Conservation (phyloP, 1,284 basidiomycete species). For the Thecaphora frezii region DNA sequence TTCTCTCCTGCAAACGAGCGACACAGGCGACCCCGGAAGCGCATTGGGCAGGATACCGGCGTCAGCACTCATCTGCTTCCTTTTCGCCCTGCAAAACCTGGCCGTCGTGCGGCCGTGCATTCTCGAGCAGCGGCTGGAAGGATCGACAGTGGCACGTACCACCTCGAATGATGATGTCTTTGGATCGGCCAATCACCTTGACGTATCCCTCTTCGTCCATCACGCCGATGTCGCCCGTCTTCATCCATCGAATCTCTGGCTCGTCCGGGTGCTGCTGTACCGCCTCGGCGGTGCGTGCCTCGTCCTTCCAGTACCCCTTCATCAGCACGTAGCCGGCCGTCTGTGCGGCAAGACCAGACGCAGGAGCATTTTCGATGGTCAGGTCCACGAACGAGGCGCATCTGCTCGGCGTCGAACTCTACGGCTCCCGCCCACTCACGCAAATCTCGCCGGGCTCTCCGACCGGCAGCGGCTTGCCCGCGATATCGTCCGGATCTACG, state of each 20-base stretch:
- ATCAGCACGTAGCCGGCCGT: conserved; percentile 76
- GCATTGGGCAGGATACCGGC: no score
- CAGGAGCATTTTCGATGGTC: no score
- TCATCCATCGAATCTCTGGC: conserved; percentile 72
- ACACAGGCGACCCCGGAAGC: no score
- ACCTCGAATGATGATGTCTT: conserved; percentile 84
- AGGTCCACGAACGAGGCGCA: no score
- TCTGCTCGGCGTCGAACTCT: no score
- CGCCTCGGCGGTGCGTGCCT: conserved; percentile 69
- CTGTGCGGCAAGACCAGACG: conserved; percentile 9
- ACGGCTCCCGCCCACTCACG: conserved; percentile 11
- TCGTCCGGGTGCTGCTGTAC: conserved; percentile 64
- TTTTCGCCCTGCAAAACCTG: no score
- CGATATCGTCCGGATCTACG: conserved; percentile 65
- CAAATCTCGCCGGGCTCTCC: conserved; percentile 71
- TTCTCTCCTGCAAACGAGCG: conserved; percentile 21
- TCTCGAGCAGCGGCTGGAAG: no score
- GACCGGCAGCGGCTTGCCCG: conserved; percentile 47
- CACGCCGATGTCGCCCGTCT: conserved; percentile 79
- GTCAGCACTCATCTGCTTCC: no score
- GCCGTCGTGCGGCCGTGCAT: no score
- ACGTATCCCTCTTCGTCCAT: conserved; percentile 82
- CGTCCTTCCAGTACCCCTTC: conserved; percentile 79
- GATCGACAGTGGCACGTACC: conserved; percentile 73
- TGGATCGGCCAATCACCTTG: conserved; percentile 68